phyloP scores from a whole-genome alignment of 23 red algal species.

The Cyanidioschyzon merolae region DNA sequence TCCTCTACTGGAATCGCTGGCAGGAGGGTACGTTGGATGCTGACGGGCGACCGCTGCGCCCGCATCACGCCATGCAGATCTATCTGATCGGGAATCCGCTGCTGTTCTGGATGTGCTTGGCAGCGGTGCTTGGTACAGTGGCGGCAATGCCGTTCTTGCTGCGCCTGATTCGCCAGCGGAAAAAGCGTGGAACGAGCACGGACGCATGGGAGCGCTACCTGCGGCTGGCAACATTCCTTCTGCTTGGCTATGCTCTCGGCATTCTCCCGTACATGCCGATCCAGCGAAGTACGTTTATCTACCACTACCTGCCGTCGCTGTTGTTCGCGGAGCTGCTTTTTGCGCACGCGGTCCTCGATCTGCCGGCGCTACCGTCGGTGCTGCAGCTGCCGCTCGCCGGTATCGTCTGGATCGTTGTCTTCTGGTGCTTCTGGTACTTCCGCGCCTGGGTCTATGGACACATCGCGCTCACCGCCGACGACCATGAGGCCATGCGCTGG shows the following conservation, averaged over 20 bases:
- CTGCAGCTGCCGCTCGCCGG: background rate
- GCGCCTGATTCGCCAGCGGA: slow-evolving; percentile 11
- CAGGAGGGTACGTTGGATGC: slow-evolving; percentile 8
- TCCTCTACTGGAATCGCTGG: slow-evolving; percentile 57
- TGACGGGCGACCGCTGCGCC: slow-evolving; percentile 23
- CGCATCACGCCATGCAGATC: slow-evolving; percentile 39
- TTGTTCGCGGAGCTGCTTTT: slow-evolving; percentile 60
- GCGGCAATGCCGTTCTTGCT: slow-evolving; percentile 20
- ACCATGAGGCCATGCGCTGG: slow-evolving; percentile 15
- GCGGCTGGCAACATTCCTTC: slow-evolving; percentile 28
- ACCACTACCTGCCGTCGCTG: slow-evolving; percentile 72
- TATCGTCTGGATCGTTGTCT: background rate
- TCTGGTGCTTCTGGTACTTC: slow-evolving; percentile 19
- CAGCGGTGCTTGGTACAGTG: background rate
- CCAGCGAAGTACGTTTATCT: slow-evolving; percentile 67
- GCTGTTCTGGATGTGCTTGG: slow-evolving; percentile 22
- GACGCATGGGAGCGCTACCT: background rate
- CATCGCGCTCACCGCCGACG: slow-evolving; percentile 10
- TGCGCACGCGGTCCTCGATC: slow-evolving; percentile 36
- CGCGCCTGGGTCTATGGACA: slow-evolving; percentile 18
- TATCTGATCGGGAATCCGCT: slow-evolving; percentile 80
- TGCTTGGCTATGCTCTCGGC: slow-evolving; percentile 44
- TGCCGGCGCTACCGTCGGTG: background rate
- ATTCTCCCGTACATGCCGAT: slow-evolving; percentile 70
- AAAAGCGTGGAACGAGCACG: background rate